Evolutionary conservation across 345 rosid species (phyloP).

Genomic region (Barbarea vulgaris): DNA sequence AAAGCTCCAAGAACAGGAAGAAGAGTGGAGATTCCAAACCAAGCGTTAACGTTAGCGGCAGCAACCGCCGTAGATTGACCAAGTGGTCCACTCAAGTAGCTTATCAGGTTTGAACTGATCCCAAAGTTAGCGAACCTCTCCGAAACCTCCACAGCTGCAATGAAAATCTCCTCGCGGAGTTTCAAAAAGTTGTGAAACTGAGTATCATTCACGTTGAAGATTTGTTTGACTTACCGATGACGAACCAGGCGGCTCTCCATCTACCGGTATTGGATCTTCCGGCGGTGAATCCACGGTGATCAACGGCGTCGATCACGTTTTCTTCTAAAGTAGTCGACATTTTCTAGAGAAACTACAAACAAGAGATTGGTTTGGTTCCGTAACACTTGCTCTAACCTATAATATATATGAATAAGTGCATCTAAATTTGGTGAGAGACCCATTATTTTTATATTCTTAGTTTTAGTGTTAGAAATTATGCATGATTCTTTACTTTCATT

Average conservation of each 20-base stretch:
- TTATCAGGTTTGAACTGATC: slow-evolving; percentile 44
- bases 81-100: slow-evolving; percentile 48
- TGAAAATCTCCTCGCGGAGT: neutral
- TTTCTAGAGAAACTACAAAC: neutral
- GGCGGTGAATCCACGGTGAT: slow-evolving; percentile 26
- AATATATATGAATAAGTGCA: too few relatives aligned
- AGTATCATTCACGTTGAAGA: neutral
- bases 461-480: too few relatives aligned
- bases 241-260: slow-evolving; percentile 41
- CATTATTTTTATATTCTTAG: too few relatives aligned
- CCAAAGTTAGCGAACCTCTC: slow-evolving; percentile 50
- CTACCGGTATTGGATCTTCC: slow-evolving; percentile 26
- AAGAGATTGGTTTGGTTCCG: neutral
- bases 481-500: too few relatives aligned
- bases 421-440: too few relatives aligned
- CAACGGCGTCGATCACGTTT: slow-evolving; percentile 32
- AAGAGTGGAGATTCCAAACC: slow-evolving; percentile 46
- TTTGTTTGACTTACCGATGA: slow-evolving; percentile 19
- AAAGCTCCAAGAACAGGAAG: slow-evolving; percentile 53
- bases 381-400: neutral
- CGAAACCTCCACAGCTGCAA: slow-evolving; percentile 45
- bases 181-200: neutral
- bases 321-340: neutral
- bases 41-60: slow-evolving; percentile 49
- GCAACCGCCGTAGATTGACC: slow-evolving; percentile 50